Evolutionary conservation across 1,139 yeast genomes (phyloP).

Genomic region (Geotrichum carabidarum): DNA sequence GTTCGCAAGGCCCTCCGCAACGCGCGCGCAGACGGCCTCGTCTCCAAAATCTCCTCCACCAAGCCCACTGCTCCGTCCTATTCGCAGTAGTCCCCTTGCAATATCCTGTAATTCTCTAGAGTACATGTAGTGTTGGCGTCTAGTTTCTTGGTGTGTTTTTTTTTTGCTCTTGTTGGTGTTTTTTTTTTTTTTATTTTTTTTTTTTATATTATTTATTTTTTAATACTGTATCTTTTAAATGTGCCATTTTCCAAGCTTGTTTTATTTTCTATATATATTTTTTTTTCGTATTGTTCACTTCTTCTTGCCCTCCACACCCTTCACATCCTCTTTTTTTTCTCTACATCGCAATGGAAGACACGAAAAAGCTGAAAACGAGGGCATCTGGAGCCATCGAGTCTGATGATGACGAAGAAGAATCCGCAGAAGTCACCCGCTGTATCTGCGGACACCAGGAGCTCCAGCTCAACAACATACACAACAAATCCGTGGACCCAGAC

Average conservation of each 20-base stretch:
- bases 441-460: constrained; percentile 77
- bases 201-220: no score
- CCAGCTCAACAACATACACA: constrained; percentile 35
- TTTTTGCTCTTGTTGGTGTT: background rate
- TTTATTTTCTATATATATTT: constrained; percentile 2
- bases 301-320: background rate
- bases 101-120: background rate
- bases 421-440: constrained; percentile 81
- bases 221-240: background rate
- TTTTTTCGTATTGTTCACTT: background rate
- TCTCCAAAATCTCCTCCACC: constrained; percentile 15
- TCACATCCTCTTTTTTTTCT: background rate
- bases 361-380: constrained; percentile 6
- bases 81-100: no score
- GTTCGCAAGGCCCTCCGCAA: constrained; percentile 17
- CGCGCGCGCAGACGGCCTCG: constrained; percentile 14
- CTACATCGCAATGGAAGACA: background rate
- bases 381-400: background rate
- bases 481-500: constrained; percentile 64
- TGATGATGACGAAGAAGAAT: constrained; percentile 37
- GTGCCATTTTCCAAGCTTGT: background rate
- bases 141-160: background rate
- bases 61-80: background rate
- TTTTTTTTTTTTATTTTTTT: background rate
- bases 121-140: background rate